These are phyloP conservation scores for Candida maltosa DNA, from an alignment of 805 yeast genomes.

Conservation along the genomic window DNA sequence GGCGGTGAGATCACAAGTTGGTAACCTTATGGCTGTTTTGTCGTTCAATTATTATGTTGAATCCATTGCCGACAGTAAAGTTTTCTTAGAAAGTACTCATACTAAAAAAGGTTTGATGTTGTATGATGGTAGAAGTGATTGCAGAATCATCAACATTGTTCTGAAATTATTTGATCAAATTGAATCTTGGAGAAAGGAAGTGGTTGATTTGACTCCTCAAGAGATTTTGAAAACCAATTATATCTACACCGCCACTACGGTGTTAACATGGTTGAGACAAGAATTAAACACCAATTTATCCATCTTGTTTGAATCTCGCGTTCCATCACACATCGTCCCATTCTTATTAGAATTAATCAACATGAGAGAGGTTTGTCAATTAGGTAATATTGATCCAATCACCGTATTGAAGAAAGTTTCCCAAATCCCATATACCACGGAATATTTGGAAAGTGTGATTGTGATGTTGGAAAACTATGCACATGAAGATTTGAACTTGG, in stretches of 20 bases:
- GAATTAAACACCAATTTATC: constrained; percentile 54
- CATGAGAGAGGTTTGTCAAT: constrained; percentile 77
- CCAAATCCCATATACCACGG: constrained; percentile 29
- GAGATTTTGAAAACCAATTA: constrained; percentile 58
- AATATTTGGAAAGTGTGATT: constrained; percentile 22
- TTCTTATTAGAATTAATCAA: constrained; percentile 60
- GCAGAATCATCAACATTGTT: constrained; percentile 31
- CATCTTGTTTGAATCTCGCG: constrained; percentile 48
- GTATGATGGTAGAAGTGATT: constrained; percentile 9
- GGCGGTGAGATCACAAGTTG: constrained; percentile 67
- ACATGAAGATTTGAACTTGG: constrained; percentile 24
- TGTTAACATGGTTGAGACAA: constrained; percentile 56
- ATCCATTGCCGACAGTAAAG: constrained; percentile 33
- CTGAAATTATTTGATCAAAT: constrained; percentile 43
- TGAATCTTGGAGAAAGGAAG: constrained; percentile 38
- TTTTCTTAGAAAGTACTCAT: constrained; percentile 39
- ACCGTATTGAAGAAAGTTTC: constrained; percentile 42
- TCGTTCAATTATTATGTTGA: constrained; percentile 42
- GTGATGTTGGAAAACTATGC: constrained; percentile 38
- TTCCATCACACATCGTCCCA: constrained; percentile 56
- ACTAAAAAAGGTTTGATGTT: constrained; percentile 30
- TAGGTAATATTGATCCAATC: constrained; percentile 58
- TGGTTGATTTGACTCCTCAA: constrained; percentile 44
- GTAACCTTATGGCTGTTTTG: constrained; percentile 51
- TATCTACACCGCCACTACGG: constrained; percentile 62